Evolutionary conservation across 2,329 filamentous ascomycete species (phyloP), one percentile per base, ranked within the genome.

Genomic region (Nannizziopsis arthrosporioides): DNA sequence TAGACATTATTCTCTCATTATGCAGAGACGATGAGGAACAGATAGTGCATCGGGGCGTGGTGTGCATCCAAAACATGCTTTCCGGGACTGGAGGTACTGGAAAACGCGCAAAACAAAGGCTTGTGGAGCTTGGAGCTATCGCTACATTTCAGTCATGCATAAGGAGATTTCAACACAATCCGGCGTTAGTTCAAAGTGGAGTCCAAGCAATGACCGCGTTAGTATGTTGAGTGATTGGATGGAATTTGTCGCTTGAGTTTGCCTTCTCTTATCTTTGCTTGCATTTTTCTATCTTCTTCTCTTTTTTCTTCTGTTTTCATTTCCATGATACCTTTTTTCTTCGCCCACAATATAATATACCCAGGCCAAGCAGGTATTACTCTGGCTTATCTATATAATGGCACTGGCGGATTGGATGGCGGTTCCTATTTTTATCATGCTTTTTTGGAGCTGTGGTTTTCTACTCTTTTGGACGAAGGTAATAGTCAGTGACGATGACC

Each of bases 1-100:
- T 92, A 3, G 74, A 80, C 52, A 78, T 86, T n/a, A 58, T 96
- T n/a, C 65, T 98, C n/a, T 78, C 74, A 0, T 67, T 96, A 60
- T 94, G 87, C 59, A 70, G 72, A 12, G 87, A 94, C 54, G 73
- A 74, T 22, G 77, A 84, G 5, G 62, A 69, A 11, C 63, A 66
- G 6, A 59, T 73, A 7, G 61, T 68, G 49, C 75, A 80, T 61
- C 71, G 92, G 6, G 92, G 87, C 0, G 77, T 84, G 1, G 86
- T 90, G 19, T 79, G 82, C 49, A 63, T 92, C 12, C 73, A 78
- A 53, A 93, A 93, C 61, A 70, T 95, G 60, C 72, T 86, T 5
- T 72, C 72, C 9, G 76, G 77, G 3, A 79, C 82, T 6, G 84
- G 78, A 1, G 77, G 82, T 11, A 72, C 79, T 0, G 85, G 84